Evolutionary conservation across 106 monocot species (phyloP).

Genomic region (Iris macrosiphon): DNA sequence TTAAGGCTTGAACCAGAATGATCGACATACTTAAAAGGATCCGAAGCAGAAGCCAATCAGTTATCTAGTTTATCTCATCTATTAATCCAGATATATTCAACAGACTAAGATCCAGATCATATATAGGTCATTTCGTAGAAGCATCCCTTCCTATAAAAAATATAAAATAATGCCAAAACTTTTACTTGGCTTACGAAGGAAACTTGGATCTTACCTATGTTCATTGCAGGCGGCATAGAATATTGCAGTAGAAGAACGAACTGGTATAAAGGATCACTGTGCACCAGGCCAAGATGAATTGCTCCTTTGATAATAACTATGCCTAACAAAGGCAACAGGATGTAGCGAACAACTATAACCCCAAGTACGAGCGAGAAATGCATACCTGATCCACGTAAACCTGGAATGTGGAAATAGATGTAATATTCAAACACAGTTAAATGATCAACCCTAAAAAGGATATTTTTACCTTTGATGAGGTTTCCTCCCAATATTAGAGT

Average conservation of each 20-base stretch:
- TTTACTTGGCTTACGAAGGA: background rate
- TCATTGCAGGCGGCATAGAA: slow-evolving; percentile 67
- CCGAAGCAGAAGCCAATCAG: no score
- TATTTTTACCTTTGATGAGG: slow-evolving; percentile 19
- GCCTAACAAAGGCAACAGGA: slow-evolving; percentile 48
- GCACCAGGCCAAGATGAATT: slow-evolving; percentile 39
- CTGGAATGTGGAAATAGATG: no score
- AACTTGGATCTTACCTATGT: slow-evolving; percentile 30
- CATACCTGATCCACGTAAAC: slow-evolving; percentile 35
- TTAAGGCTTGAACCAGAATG: no score
- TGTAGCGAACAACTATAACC: slow-evolving; percentile 44
- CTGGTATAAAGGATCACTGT: slow-evolving; percentile 63
- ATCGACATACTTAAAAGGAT: no score
- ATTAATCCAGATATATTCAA: no score
- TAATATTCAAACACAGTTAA: no score
- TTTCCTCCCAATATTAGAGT: slow-evolving; percentile 25
- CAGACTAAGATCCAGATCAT: background rate
- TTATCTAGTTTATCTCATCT: no score
- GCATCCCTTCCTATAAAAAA: background rate
- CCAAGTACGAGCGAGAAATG: slow-evolving; percentile 31
- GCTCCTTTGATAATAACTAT: slow-evolving; percentile 44
- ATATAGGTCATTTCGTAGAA: background rate
- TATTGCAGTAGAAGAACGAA: slow-evolving; percentile 61
- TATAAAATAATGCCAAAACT: background rate
- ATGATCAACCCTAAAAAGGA: no score